Base-by-base conservation (phyloP, 1,284 basidiomycete species). In the Mycosarcoma mackinlayi region DNA sequence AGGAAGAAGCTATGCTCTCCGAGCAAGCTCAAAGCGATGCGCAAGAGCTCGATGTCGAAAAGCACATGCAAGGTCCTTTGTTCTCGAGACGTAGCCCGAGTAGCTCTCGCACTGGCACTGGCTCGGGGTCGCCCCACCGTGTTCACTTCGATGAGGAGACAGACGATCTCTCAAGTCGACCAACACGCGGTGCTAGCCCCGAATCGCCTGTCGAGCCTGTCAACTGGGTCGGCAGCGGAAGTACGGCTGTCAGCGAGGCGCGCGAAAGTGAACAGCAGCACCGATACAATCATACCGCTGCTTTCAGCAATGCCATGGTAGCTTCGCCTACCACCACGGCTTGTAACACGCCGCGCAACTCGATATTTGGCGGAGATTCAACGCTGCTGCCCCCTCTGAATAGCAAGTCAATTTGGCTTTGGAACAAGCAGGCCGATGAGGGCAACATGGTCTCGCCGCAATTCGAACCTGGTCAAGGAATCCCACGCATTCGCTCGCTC, bases 341-440 rank as follows among this genome's bases (percentile, higher is more conserved):
- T 21, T 73, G 68, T 55, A 69, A 75, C 56, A 69, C 69, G 9
- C 73, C 73, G 1, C 54, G 72, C 25, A 64, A 53, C 34, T 68
- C 61, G 11, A 44, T 56, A 24, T 54, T 75, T 35, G 60, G 59
- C 11, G 34, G 25, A 11, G 60, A 72, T 5, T 27, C 51, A n/a
- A 33, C 34, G 11, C 23, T 28, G 27, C 42, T 39, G 10, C 38
- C 30, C 21, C 41, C 52, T 1, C 35, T 68, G 13, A 58, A 41
- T 48, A 51, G 54, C 42, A 63, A 59, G 23, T 46, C 46, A 13
- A 51, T 69, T 53, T 48, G 58, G 11, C 57, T 57, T 21, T 67
- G 64, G 64, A 58, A 44, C 39, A 52, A 61, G 34, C 37, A 56
- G 5, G 49, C 58, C 10, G 42, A 48, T 25, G 24, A 49, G 3